Evolutionary conservation across 164 flowering plant species (phyloP), one percentile per base, ranked within the genome.

Genomic region (Annona squamosa): DNA sequence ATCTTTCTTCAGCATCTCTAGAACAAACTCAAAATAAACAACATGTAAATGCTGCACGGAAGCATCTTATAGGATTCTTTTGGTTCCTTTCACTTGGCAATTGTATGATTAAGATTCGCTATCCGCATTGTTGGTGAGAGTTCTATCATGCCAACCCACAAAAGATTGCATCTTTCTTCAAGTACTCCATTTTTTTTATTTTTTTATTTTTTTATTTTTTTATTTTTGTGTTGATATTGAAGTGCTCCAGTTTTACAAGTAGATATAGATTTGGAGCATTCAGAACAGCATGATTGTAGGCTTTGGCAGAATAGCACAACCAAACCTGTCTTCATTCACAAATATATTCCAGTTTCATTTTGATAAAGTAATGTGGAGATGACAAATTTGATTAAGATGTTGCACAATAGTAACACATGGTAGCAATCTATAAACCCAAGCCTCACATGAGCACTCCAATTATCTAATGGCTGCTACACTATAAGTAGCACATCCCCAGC

Each of bases 241-340:
- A 65, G 68, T 65, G 43, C 68, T 10, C 68, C 10, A 43, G 43
- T 65, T 65, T 65, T 65, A 13, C 43, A 65, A 65, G 68, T 9
- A 43, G 46, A 37, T 41, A 63, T 42, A 66, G 16, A 43, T 41
- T 66, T 66, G 16, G 13, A 66, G 68, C 47, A 66, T 5, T 66
- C 43, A n/a, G 68, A 2, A 41, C 68, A 52, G 13, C 68, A 66
- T 66, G 46, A 66, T 41, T 41, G 43, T 42, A 3, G 68, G 68
- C 68, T 66, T 66, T 66, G 43, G 68, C 68, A 66, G 17, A 46
- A 13, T 43, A 13, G 12, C n/a, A 16, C 68, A 9, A 42, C 43
- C 47, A 4, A 65, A 37, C 43, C 46, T 26, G 13, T 52, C 57
- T 52, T 16, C 59, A 52, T 16, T 52, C 17, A 52, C 2, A 13